phyloP scores from a whole-genome alignment of 441 rosid genomes.

The Erodium trifolium region DNA sequence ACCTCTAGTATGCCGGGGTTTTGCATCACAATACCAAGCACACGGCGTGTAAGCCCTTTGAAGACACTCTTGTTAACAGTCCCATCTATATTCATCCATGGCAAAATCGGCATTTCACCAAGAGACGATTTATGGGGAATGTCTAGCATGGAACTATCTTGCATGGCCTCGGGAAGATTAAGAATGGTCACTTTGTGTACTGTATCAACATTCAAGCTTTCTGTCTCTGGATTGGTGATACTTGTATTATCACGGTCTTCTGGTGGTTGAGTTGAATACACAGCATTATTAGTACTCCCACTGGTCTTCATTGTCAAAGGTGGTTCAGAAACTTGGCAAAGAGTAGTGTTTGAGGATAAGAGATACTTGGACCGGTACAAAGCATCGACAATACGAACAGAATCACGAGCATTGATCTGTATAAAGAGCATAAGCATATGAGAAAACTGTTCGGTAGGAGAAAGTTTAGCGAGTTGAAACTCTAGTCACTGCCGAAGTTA shows the following conservation, averaged over 20 bases:
- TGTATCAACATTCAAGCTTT: constrained; percentile 25
- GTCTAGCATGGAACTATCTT: constrained; percentile 26
- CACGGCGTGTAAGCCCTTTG: constrained; percentile 66
- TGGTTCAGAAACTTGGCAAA: constrained; percentile 28
- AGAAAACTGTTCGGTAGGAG: constrained; percentile 1
- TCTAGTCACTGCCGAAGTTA: neutral
- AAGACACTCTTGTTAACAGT: constrained; percentile 54
- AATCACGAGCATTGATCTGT: constrained; percentile 63
- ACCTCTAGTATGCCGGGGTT: constrained; percentile 91
- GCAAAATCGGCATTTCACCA: constrained; percentile 54
- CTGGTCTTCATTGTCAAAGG: constrained; percentile 27
- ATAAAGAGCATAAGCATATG: constrained; percentile 17
- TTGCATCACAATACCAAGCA: constrained; percentile 79
- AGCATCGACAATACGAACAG: constrained; percentile 65
- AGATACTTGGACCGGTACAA: constrained; percentile 77
- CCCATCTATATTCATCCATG: constrained; percentile 94
- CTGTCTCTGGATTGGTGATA: constrained; percentile 26
- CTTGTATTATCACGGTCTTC: constrained; percentile 24
- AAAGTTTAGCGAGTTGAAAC: neutral
- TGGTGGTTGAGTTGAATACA: constrained; percentile 12
- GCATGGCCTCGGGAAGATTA: constrained; percentile 63
- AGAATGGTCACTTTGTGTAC: constrained; percentile 81
- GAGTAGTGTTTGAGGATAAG: constrained; percentile 36
- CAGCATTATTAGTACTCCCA: constrained; percentile 24
- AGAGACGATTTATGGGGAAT: constrained; percentile 24